Conservation (phyloP, 2,329 filamentous ascomycete genomes). For the Exserohilum turcica region DNA sequence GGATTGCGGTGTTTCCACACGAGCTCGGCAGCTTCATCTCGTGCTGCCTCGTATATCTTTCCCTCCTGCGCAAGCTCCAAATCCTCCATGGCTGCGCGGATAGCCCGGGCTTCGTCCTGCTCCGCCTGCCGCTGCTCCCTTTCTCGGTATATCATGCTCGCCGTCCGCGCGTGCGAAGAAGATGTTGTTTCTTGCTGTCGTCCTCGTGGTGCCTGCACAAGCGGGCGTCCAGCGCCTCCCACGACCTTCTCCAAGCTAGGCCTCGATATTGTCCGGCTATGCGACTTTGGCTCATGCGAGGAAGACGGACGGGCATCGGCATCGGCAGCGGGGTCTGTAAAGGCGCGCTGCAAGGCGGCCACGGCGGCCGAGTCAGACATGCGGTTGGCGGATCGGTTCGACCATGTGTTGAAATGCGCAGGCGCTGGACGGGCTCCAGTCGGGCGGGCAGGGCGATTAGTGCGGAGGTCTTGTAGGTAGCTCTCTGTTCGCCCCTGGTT, state of each 20-base stretch:
- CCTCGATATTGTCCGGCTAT: slow-evolving; percentile 37
- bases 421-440: slow-evolving; percentile 72
- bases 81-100: slow-evolving; percentile 74
- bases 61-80: slow-evolving; percentile 70
- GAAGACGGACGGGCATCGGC: slow-evolving; percentile 26
- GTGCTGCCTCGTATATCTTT: slow-evolving; percentile 70
- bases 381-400: slow-evolving; percentile 33
- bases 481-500: slow-evolving; percentile 57
- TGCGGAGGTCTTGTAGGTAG: slow-evolving; percentile 73
- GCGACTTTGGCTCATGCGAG: slow-evolving; percentile 32
- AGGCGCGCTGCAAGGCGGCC: slow-evolving; percentile 33
- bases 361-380: slow-evolving; percentile 33
- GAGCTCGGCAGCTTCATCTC: slow-evolving; percentile 77
- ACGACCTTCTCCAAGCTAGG: slow-evolving; percentile 38
- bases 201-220: slow-evolving; percentile 46
- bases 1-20: slow-evolving; percentile 78
- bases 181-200: slow-evolving; percentile 51
- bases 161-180: slow-evolving; percentile 56
- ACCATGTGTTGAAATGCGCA: slow-evolving; percentile 51
- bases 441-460: slow-evolving; percentile 69
- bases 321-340: slow-evolving; percentile 31
- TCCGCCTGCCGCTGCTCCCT: slow-evolving; percentile 78
- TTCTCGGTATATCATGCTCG: slow-evolving; percentile 70
- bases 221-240: slow-evolving; percentile 34
- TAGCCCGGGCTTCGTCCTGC: slow-evolving; percentile 73